Evolutionary conservation across 345 rosid species (phyloP), one percentile per base, ranked within the genome.

Genomic region (Bretschneidera sinensis): DNA sequence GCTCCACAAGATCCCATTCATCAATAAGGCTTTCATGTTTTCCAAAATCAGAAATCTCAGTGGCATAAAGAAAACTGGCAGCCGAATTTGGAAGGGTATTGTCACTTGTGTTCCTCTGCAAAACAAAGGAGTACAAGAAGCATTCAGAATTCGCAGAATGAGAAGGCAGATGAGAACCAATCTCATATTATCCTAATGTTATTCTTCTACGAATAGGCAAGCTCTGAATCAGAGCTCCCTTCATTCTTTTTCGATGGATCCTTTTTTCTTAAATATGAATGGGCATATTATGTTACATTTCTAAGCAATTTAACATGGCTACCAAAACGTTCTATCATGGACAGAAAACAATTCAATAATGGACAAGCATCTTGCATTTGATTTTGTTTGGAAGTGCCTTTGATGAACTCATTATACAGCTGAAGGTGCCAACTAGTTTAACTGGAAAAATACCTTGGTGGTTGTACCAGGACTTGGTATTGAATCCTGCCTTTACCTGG

Each of bases 1-100:
- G 96, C 71, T 92, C 99, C 64, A 92, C 97, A 51, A 90, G 68
- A 80, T 87, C 97, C 99, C 99, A 94, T 80, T 87, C 99, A 51
- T 82, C 96, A 59, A 76, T 73, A 60, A 81, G 78, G 70, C 74
- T 71, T 72, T 84, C 96, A 34, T 67, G 75, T 64, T 84, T 90
- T 62, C 81, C 87, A 21, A 24, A 21, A 54, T 83, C 94, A 21
- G 84, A 76, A 67, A 71, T 70, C 66, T 83, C 87, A 0, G 85
- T 70, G 28, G 73, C 79, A 78, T 65, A 81, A 28, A 84, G 86
- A 71, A 81, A 85, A 72, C 95, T 87, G 21, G 80, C 76, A 21
- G 74, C 74, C 14, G 85, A 79, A 75, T 69, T 87, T 6, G 74
- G 81, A 73, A 79, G 75, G 72, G 75, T 84, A 43, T 67, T 73